Percentiles rank a stretch among this genome's conserved stretches.
phyloP scores from a whole-genome alignment of 129 eudicot species.

The Daucus carota region DNA sequence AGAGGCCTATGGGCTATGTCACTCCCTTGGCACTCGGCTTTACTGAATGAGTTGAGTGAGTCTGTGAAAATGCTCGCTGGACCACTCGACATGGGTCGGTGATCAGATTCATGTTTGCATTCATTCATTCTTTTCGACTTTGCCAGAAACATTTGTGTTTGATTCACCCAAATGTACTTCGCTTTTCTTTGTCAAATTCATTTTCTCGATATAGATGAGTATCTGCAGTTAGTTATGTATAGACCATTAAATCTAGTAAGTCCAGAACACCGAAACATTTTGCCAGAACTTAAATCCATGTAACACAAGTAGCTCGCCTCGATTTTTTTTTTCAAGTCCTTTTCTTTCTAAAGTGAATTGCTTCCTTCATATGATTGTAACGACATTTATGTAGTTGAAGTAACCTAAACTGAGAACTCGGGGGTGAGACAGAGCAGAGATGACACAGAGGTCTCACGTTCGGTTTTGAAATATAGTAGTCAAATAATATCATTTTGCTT shows the following conservation, averaged over 20 bases:
- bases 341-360: no score
- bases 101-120: neutral
- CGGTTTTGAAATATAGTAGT: neutral
- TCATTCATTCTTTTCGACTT: neutral
- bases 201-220: no score
- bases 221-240: no score
- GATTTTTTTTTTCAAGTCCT: no score
- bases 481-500: neutral
- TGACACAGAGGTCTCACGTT: neutral
- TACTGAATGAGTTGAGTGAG: neutral
- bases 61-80: neutral
- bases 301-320: no score
- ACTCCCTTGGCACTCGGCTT: neutral
- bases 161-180: neutral
- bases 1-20: neutral
- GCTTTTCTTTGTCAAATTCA: neutral
- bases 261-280: no score
- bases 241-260: no score
- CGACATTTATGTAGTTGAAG: no score
- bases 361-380: no score
- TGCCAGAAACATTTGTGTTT: neutral
- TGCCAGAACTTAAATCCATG: no score
- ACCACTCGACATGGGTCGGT: constrained; percentile 2
- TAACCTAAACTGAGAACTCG: neutral
- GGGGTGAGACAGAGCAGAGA: neutral